phyloP scores from a whole-genome alignment of 2,329 filamentous ascomycete genomes.

The Catunica adiposa region DNA sequence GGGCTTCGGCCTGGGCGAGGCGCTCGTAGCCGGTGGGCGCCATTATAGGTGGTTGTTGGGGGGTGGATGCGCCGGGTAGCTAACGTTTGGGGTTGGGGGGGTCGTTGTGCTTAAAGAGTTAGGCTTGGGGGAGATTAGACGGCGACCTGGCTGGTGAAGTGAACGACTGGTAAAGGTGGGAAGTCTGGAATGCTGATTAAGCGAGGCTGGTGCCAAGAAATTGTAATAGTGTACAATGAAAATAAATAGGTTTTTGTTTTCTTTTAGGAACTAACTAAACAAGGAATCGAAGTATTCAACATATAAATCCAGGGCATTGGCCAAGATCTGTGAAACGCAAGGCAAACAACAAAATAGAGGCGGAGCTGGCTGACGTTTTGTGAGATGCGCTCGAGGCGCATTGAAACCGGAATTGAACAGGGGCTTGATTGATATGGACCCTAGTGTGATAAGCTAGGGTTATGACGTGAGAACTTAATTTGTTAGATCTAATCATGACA shows the following conservation, averaged over 20 bases:
- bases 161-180: background rate
- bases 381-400: background rate
- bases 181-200: background rate
- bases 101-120: background rate
- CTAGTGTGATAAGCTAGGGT: background rate
- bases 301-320: too few relatives aligned
- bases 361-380: background rate
- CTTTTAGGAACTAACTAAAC: background rate
- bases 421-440: background rate
- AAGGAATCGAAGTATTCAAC: too few relatives aligned
- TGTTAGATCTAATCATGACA: background rate
- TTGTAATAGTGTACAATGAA: background rate
- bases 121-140: background rate
- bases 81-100: background rate
- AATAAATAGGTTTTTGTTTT: background rate
- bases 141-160: too few relatives aligned
- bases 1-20: conserved; percentile 65
- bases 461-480: background rate
- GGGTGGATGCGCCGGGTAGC: too few relatives aligned
- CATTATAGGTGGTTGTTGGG: conserved; percentile 29
- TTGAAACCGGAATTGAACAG: background rate
- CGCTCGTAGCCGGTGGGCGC: conserved; percentile 70
- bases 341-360: background rate
- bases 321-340: background rate
- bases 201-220: background rate